Evolutionary conservation across 495 filamentous ascomycete genomes (phyloP).

Genomic region (Aspergillus saccharolyticus): DNA sequence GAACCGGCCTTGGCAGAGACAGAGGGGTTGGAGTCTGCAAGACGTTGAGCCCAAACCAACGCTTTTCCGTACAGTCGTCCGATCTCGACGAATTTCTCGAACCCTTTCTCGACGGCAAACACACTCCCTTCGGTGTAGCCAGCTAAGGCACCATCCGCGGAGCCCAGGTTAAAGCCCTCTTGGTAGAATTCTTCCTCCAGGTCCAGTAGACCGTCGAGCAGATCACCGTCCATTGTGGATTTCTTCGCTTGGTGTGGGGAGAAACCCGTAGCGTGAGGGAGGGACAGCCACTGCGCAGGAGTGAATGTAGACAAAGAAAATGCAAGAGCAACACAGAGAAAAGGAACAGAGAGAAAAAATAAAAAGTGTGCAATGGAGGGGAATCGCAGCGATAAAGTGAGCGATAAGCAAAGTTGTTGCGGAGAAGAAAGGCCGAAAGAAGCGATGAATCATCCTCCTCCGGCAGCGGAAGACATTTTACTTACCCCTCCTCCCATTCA

Average conservation of each 20-base stretch:
- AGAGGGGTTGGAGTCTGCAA: conserved; percentile 25
- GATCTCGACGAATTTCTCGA: conserved; percentile 79
- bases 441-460: conserved; percentile 21
- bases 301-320: background rate
- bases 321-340: background rate
- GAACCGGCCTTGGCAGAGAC: background rate
- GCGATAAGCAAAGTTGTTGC: background rate
- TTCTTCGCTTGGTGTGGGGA: background rate
- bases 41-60: conserved; percentile 69
- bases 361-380: conserved; percentile 2
- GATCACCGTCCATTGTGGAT: conserved; percentile 42
- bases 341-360: background rate
- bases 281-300: background rate
- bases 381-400: background rate
- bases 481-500: background rate
- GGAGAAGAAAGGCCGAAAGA: background rate
- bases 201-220: conserved; percentile 67
- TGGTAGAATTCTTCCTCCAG: conserved; percentile 83
- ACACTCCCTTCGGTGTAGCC: conserved; percentile 83
- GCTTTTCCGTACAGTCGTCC: conserved; percentile 79
- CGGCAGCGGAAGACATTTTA: conserved; percentile 12
- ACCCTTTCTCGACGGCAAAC: conserved; percentile 89
- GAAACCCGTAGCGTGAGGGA: background rate
- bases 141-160: conserved; percentile 69
- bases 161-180: conserved; percentile 73